Base-by-base conservation (phyloP, 129 eudicot species). In the Pseudognaphalium luteoalbum region DNA sequence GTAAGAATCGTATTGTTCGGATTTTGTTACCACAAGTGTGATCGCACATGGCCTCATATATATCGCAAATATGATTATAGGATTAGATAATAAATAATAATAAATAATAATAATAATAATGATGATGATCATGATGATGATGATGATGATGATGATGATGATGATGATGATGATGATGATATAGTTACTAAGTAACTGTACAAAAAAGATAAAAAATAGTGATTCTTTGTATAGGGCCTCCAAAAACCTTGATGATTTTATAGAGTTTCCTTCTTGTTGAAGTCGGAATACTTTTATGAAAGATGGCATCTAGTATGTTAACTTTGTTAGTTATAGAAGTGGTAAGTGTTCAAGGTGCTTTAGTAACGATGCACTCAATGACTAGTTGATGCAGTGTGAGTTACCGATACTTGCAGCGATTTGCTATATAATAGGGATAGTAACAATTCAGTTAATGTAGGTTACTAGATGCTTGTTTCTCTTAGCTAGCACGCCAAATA, bases 381-480 rank as follows among this genome's bases (percentile, higher is more conserved):
- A 47, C 1, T 47, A 12, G 5, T 47, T 47, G 54, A 47, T 12
- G 17, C 54, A 14, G 54, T 47, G 54, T 47, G 6, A 47, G 54
- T 47, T 47, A 14, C 14, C 5, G 47, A 9, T 41, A 41, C 19
- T 29, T 47, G 17, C 54, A 37, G 34, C 19, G 34, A 67, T 35
- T 56, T 4, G 64, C 7, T 50, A 52, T 9, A 33, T 12, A 14
- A 17, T 76, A 52, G 67, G 64, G 64, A 51, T 66, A 67, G 80
- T 54, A 34, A 51, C 51, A 66, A 20, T 52, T 54, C 67, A 29
- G 29, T 66, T 32, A 69, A 52, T 51, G 72, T 50, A 20, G 66
- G 11, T 41, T 73, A 32, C 20, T 50, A 33, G 47, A 76, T 50
- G 34, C 73, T 65, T 64, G 72, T 75, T 64, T 21, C 7, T 73